Evolutionary conservation across 768 basidiomycete genomes (phyloP).

Genomic region (Lactifluus rugatus): DNA sequence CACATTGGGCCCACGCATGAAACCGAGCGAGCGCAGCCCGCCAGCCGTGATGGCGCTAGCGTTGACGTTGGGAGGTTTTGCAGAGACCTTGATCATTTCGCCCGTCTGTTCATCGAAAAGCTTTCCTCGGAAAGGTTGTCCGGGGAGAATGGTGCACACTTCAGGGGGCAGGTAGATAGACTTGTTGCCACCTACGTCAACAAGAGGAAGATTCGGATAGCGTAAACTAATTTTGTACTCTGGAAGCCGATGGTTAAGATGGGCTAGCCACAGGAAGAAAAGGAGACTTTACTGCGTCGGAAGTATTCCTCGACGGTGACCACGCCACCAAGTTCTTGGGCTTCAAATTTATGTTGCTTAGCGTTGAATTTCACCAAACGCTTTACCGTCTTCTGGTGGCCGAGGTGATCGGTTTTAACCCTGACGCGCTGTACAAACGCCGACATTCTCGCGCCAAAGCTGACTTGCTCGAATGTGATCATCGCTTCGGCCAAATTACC

Average conservation of each 20-base stretch:
- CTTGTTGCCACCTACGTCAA: constrained; percentile 39
- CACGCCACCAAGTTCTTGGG: constrained; percentile 30
- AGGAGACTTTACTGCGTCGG: constrained; percentile 29
- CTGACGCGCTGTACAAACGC: constrained; percentile 59
- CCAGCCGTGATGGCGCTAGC: constrained; percentile 34
- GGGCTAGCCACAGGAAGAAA: background rate
- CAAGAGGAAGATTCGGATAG: constrained; percentile 33
- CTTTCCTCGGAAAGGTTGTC: constrained; percentile 40
- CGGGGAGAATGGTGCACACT: constrained; percentile 38
- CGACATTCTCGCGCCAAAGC: constrained; percentile 49
- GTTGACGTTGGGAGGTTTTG: constrained; percentile 41
- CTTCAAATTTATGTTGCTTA: constrained; percentile 31
- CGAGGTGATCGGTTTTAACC: constrained; percentile 56
- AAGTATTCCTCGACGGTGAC: constrained; percentile 44
- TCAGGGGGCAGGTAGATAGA: constrained; percentile 37
- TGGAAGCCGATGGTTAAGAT: constrained; percentile 18
- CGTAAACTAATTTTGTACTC: constrained; percentile 35
- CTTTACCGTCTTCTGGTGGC: constrained; percentile 68
- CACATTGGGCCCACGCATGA: constrained; percentile 24
- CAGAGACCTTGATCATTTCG: constrained; percentile 41
- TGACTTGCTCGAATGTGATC: constrained; percentile 34
- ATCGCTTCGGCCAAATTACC: constrained; percentile 38
- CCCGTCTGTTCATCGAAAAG: constrained; percentile 45
- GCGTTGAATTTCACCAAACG: constrained; percentile 35
- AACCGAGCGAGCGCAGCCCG: constrained; percentile 37